These are phyloP conservation scores for Penicillium ochrochloron DNA, from an alignment of 495 filamentous ascomycete genomes.

Conservation along the genomic window DNA sequence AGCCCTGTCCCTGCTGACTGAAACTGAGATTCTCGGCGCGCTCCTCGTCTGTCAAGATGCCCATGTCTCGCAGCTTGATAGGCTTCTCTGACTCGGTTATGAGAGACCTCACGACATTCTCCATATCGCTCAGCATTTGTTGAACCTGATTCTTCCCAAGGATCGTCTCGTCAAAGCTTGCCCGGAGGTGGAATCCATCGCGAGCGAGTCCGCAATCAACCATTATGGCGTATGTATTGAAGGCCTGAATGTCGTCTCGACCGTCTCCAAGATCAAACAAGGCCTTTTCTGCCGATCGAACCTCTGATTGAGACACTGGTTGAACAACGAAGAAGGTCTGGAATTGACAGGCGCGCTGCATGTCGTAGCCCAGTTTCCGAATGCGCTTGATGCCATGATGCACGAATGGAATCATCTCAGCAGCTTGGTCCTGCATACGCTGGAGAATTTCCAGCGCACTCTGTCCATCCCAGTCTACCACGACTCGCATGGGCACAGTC, in stretches of 20 bases:
- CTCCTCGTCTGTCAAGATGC: background rate
- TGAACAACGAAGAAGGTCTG: background rate
- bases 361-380: background rate
- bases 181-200: background rate
- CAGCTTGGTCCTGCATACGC: background rate
- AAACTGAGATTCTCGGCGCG: background rate
- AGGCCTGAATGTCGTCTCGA: background rate
- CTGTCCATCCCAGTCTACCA: slow-evolving; percentile 55
- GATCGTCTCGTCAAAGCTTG: background rate
- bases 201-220: background rate
- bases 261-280: background rate
- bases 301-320: background rate
- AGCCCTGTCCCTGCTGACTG: background rate
- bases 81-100: background rate
- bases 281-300: background rate
- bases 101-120: slow-evolving; percentile 1
- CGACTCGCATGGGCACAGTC: slow-evolving; percentile 31
- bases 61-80: background rate
- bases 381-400: slow-evolving; percentile 3
- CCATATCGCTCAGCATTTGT: background rate
- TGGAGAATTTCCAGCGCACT: background rate
- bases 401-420: slow-evolving; percentile 1
- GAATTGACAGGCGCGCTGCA: slow-evolving; percentile 2
- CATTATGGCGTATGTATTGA: slow-evolving; percentile 1
- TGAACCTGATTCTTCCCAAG: background rate